Conservation (phyloP, 164 flowering plant genomes). For the Cinnamomum chago region DNA sequence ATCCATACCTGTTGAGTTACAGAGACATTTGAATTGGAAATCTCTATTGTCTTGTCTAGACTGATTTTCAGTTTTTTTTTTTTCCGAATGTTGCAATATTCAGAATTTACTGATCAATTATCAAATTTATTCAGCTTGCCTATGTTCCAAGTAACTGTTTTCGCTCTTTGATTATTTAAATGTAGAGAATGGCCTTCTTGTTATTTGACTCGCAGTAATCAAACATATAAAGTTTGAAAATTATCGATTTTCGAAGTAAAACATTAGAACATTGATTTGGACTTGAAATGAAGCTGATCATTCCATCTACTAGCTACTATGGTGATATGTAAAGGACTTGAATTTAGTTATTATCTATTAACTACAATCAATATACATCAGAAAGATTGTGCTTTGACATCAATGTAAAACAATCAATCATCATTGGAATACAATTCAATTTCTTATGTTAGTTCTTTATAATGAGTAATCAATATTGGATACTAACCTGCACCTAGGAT, state of each 20-base stretch:
- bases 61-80: background rate
- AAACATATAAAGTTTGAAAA: background rate
- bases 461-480: background rate
- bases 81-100: no score
- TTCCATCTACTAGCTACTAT: no score
- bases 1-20: slow-evolving; percentile 67
- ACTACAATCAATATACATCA: no score
- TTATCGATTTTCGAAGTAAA: no score
- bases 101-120: background rate
- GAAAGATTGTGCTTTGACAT: no score
- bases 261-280: background rate
- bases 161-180: background rate
- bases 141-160: background rate
- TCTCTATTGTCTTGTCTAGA: background rate
- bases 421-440: no score
- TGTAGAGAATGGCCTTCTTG: background rate
- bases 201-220: background rate
- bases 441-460: no score
- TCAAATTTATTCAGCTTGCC: background rate
- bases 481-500: slow-evolving; percentile 84
- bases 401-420: no score
- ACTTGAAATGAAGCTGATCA: background rate
- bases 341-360: no score
- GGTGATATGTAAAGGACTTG: no score
- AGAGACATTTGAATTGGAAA: background rate